These are phyloP conservation scores for Lachnellula arida DNA, from an alignment of 2,329 filamentous ascomycete species.

Conservation along the genomic window DNA sequence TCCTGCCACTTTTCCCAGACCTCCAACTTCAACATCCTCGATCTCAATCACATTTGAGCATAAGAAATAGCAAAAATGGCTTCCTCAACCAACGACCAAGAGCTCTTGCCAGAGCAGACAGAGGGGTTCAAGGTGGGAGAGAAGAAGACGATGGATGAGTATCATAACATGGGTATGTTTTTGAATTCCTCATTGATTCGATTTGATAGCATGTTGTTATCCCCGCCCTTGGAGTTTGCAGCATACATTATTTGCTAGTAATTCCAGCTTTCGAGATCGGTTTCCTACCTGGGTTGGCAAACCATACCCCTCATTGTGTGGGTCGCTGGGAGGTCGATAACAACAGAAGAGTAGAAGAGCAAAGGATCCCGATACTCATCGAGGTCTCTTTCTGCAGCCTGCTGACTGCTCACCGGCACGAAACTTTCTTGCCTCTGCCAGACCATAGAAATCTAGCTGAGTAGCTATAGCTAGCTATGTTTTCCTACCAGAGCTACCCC, in stretches of 20 bases:
- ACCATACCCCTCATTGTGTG: too few relatives aligned
- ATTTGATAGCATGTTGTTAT: not conserved
- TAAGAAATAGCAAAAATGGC: constrained; percentile 20
- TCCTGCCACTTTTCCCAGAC: not conserved
- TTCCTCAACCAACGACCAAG: constrained; percentile 61
- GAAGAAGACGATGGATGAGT: constrained; percentile 97
- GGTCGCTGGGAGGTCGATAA: too few relatives aligned
- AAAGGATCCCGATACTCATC: too few relatives aligned
- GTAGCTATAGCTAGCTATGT: not conserved
- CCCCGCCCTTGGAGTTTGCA: not conserved
- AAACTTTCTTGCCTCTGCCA: not conserved
- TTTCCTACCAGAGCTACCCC: not conserved
- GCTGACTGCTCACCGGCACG: not conserved
- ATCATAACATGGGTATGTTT: constrained; percentile 80
- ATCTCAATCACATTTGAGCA: not conserved
- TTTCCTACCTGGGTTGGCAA: too few relatives aligned
- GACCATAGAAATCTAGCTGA: not conserved
- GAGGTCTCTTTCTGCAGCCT: too few relatives aligned
- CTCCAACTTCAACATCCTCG: not conserved
- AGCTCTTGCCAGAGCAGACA: constrained; percentile 80
- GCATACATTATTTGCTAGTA: not conserved
- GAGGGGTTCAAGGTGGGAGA: constrained; percentile 97
- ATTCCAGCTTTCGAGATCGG: not conserved
- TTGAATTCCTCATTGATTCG: not conserved
- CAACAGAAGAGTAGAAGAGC: too few relatives aligned